Evolutionary conservation across 1,284 basidiomycete genomes (phyloP).

Genomic region (Ceratobasidium theobromae): DNA sequence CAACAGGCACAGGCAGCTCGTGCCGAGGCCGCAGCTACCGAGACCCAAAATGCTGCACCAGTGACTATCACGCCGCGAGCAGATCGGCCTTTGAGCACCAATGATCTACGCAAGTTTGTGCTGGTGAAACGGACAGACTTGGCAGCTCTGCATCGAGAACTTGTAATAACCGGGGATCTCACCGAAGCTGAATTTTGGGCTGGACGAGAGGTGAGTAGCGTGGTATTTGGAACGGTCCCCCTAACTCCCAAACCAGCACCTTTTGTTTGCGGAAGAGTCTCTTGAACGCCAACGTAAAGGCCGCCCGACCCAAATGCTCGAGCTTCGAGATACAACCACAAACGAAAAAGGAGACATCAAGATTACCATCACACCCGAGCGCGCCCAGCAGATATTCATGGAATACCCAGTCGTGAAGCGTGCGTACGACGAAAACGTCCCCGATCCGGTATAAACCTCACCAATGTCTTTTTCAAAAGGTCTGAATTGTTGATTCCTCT

Average conservation of each 20-base stretch:
- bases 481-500: slow-evolving; percentile 29
- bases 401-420: slow-evolving; percentile 94
- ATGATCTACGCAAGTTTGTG: slow-evolving; percentile 68
- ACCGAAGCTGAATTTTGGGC: slow-evolving; percentile 95
- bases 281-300: slow-evolving; percentile 77
- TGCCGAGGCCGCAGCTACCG: slow-evolving; percentile 36
- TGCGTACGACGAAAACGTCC: slow-evolving; percentile 92
- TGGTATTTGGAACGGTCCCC: slow-evolving; percentile 31
- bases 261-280: slow-evolving; percentile 69
- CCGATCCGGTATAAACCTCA: slow-evolving; percentile 59
- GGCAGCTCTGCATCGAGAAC: slow-evolving; percentile 75
- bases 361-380: slow-evolving; percentile 89
- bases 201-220: slow-evolving; percentile 71
- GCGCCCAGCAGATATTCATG: slow-evolving; percentile 95
- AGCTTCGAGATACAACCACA: slow-evolving; percentile 42
- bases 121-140: slow-evolving; percentile 75
- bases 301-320: slow-evolving; percentile 59
- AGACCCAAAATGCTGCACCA: slow-evolving; percentile 30
- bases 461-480: slow-evolving; percentile 15
- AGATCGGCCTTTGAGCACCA: slow-evolving; percentile 34
- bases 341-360: slow-evolving; percentile 79
- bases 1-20: slow-evolving; percentile 12
- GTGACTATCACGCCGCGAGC: slow-evolving; percentile 52
- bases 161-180: slow-evolving; percentile 82
- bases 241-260: slow-evolving; percentile 50